Base-by-base conservation (phyloP, 2,329 filamentous ascomycete genomes). In the Zarea fungicola region DNA sequence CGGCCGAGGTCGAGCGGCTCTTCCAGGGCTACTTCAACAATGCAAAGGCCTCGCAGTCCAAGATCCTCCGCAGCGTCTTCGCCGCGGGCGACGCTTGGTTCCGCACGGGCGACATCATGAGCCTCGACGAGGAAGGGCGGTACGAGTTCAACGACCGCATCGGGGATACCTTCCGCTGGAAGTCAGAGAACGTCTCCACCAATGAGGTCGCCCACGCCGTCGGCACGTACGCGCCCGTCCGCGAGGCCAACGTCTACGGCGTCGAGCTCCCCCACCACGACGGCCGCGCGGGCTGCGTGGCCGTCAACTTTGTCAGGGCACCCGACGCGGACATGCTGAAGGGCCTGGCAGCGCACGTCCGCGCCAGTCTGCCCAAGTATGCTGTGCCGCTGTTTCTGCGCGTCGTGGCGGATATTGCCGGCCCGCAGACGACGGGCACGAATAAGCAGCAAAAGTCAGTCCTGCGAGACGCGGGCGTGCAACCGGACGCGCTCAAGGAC, bases 11-110 rank as follows among this genome's bases (percentile, higher is more conserved):
- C 42, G 66, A 72, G 28, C 72, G 74, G 26, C 79, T 77, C 11
- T 95, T 90, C 69, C 86, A 90, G 61, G 90, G 90, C 2, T 96
- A 96, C 67, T 89, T 84, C 65, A 81, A 83, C 51, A 89, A 95
- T 62, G 65, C 75, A 13, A 75, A 77, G 26, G 88, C 89, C 0
- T 88, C 85, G 0, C 70, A 81, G 32, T 75, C 79, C 55, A 95
- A 95, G 67, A 77, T 95, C 40, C 65, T 93, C 52, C 78, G 84
- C 5, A 72, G 85, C 57, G 87, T 93, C 2, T 80, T 93, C 54
- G 71, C 68, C 51, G 84, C 84, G 59, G 89, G 86, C 13, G 90
- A 96, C 60, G 84, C 81, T 0, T 95, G 82, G 74, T 95, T 90
- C 73, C 81, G 89, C 21, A 85, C 87, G 0, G 90, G 90, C n/a